Conservation (phyloP, 106 monocot genomes). For the Dendrobium huoshanense region DNA sequence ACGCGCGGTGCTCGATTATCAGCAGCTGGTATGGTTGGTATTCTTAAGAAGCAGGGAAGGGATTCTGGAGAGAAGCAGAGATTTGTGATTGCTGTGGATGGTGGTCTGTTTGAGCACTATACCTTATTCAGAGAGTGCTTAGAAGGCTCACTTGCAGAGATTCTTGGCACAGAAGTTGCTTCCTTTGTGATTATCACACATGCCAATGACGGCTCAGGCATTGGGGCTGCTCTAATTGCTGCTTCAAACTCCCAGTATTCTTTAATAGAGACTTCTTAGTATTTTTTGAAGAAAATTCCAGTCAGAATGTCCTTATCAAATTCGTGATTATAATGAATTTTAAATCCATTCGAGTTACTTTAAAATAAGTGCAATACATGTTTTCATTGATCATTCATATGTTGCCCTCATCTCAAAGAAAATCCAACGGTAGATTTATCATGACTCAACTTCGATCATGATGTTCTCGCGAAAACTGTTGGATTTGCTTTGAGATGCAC, state of each 20-base stretch:
- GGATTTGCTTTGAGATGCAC: too few relatives aligned
- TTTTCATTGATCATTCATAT: too few relatives aligned
- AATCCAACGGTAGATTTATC: too few relatives aligned
- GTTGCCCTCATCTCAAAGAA: too few relatives aligned
- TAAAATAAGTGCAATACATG: too few relatives aligned
- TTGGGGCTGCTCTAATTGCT: constrained; percentile 85
- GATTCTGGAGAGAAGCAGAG: constrained; percentile 30
- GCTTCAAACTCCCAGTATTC: constrained; percentile 82
- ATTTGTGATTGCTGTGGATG: constrained; percentile 79
- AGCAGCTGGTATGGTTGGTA: constrained; percentile 52
- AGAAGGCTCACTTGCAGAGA: constrained; percentile 55
- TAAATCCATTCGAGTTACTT: too few relatives aligned
- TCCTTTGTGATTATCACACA: constrained; percentile 32
- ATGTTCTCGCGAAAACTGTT: too few relatives aligned
- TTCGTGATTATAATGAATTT: too few relatives aligned
- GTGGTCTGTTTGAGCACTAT: constrained; percentile 87
- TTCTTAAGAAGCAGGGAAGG: constrained; percentile 68
- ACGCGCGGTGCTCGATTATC: constrained; percentile 50
- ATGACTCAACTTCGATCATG: too few relatives aligned
- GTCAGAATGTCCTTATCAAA: too few relatives aligned
- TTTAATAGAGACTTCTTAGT: constrained; percentile 19
- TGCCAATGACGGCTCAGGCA: constrained; percentile 88
- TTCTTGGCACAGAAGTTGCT: constrained; percentile 57
- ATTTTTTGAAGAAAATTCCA: background rate
- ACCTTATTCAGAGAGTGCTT: constrained; percentile 53